Percentiles rank a stretch among this genome's conserved stretches.
Conservation (phyloP, 2,329 filamentous ascomycete species). For the Trichocomaceae sp. region DNA sequence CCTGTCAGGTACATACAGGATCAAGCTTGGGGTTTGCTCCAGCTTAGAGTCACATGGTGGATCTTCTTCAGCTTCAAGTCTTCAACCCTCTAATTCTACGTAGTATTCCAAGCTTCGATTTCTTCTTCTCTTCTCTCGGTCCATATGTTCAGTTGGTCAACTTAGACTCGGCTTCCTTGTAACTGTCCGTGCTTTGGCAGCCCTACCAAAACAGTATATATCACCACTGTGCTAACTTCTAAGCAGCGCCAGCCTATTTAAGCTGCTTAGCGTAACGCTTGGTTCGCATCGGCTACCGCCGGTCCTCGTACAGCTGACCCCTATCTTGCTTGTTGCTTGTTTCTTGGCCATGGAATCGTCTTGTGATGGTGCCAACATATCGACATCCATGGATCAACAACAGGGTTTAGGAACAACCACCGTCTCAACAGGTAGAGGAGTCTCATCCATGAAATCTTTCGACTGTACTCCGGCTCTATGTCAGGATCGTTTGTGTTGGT, state of each 20-base stretch:
- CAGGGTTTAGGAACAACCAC: background rate
- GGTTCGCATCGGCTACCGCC: background rate
- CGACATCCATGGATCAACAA: background rate
- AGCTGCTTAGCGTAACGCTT: background rate
- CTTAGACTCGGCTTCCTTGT: background rate
- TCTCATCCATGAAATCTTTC: background rate
- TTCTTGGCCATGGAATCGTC: background rate
- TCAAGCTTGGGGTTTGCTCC: conserved; percentile 6
- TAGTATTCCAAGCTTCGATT: conserved; percentile 13
- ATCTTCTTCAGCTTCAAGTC: conserved; percentile 6
- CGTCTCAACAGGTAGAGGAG: background rate
- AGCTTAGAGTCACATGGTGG: conserved; percentile 8
- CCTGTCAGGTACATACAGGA: conserved; percentile 14
- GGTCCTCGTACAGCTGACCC: background rate
- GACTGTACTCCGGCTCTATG: too few species aligned
- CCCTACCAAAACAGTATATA: background rate
- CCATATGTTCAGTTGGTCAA: background rate
- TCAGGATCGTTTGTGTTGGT: background rate
- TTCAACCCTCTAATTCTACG: conserved; percentile 5
- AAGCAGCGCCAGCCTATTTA: background rate
- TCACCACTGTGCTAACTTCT: background rate
- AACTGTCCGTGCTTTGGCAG: background rate
- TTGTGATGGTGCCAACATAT: background rate
- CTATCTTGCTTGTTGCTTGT: background rate
- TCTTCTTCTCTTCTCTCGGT: background rate